Conservation (phyloP, 768 basidiomycete species). For the Boletales sp. region DNA sequence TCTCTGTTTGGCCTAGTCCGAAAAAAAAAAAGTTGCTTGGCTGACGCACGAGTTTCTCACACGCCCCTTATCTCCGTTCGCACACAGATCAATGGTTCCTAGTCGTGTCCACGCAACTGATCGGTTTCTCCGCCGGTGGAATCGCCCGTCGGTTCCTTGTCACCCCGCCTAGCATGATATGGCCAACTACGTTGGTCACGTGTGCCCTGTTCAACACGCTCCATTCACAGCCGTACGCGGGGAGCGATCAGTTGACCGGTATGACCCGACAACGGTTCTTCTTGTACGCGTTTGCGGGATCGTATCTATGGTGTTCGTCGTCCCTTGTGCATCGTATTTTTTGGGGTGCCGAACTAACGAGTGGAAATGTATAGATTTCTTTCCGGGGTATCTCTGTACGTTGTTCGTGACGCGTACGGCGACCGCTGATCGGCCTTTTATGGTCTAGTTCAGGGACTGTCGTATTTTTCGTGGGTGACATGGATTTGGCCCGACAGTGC, state of each 20-base stretch:
- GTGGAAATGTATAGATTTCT: conserved; percentile 29
- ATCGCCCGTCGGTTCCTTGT: conserved; percentile 72
- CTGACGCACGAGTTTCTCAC: conserved; percentile 1
- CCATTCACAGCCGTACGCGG: conserved; percentile 65
- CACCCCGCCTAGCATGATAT: conserved; percentile 57
- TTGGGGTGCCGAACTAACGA: conserved; percentile 4
- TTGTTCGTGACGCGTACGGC: not conserved
- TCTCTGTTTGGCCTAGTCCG: not conserved
- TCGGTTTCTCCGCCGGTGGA: conserved; percentile 83
- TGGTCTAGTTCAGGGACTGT: conserved; percentile 41
- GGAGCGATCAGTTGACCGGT: conserved; percentile 58
- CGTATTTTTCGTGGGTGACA: conserved; percentile 57
- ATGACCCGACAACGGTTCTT: conserved; percentile 78
- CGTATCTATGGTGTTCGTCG: conserved; percentile 56
- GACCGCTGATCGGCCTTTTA: conserved; percentile 8
- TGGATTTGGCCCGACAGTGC: conserved; percentile 50
- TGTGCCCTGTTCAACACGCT: conserved; percentile 78
- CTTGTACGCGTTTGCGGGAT: conserved; percentile 55
- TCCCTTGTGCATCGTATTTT: not conserved
- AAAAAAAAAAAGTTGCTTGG: not conserved
- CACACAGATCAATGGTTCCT: conserved; percentile 73
- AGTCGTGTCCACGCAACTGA: conserved; percentile 71
- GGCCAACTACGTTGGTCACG: conserved; percentile 72
- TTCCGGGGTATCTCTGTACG: conserved; percentile 45
- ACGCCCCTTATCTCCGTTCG: not conserved